These are phyloP conservation scores for Fusarium phyllophilum DNA, from an alignment of 2,329 filamentous ascomycete species.

Conservation along the genomic window DNA sequence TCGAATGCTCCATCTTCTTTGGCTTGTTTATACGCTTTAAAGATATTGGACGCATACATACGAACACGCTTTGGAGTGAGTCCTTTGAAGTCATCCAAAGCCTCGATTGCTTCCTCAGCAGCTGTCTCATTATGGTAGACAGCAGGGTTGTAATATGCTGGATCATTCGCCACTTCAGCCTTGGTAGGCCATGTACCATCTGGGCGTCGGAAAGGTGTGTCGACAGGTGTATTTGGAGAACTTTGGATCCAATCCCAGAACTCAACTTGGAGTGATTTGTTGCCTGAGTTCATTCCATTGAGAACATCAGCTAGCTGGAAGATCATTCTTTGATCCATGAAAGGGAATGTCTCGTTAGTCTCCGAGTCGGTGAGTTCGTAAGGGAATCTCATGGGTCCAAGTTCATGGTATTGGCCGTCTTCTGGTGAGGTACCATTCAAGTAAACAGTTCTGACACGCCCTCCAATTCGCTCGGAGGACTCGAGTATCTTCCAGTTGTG, in stretches of 20 bases:
- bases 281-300: constrained; percentile 66
- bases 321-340: constrained; percentile 72
- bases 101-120: constrained; percentile 33
- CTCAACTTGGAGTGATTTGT: constrained; percentile 59
- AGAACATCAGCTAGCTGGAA: constrained; percentile 70
- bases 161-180: constrained; percentile 39
- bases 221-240: constrained; percentile 6
- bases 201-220: constrained; percentile 32
- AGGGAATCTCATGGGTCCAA: constrained; percentile 74
- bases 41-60: constrained; percentile 43
- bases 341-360: constrained; percentile 65
- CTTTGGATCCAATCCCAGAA: constrained; percentile 71
- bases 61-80: constrained; percentile 36
- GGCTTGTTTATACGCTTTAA: constrained; percentile 46
- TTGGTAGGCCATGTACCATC: constrained; percentile 43
- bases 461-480: constrained; percentile 53
- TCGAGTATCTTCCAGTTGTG: constrained; percentile 58
- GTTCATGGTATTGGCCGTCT: constrained; percentile 53
- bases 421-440: constrained; percentile 49
- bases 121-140: constrained; percentile 43
- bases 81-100: constrained; percentile 43
- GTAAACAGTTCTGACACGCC: constrained; percentile 56
- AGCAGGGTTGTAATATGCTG: constrained; percentile 19
- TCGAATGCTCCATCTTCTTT: constrained; percentile 45
- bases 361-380: constrained; percentile 60